Evolutionary conservation across 1,284 basidiomycete genomes (phyloP).

Genomic region (Malassezia caprae): DNA sequence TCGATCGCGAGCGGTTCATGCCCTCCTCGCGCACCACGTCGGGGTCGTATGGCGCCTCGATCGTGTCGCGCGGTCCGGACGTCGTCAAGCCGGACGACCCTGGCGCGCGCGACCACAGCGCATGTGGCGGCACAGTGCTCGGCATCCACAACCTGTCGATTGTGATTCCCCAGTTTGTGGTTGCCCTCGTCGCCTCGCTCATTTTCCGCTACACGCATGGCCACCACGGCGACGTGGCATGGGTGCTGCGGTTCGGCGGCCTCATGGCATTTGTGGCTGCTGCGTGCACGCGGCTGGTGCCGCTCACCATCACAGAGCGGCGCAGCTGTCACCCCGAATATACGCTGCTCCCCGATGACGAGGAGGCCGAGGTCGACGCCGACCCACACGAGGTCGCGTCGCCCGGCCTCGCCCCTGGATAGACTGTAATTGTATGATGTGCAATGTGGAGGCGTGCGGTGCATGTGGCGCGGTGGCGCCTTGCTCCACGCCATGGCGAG

Average conservation of each 20-base stretch:
- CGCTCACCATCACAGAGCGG: constrained; percentile 28
- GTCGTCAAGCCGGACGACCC: constrained; percentile 1
- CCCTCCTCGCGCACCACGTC: constrained; percentile 1
- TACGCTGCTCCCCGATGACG: constrained; percentile 2
- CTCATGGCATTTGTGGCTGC: constrained; percentile 49
- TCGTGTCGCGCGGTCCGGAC: constrained; percentile 18
- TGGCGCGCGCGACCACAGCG: constrained; percentile 9
- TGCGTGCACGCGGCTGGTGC: constrained; percentile 25
- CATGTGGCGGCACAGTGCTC: constrained; percentile 75
- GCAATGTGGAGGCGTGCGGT: neutral
- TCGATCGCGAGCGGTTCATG: neutral
- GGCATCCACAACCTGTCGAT: constrained; percentile 62
- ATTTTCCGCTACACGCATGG: constrained; percentile 62
- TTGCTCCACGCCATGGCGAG: neutral
- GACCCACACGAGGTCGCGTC: neutral
- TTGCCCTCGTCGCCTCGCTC: constrained; percentile 73
- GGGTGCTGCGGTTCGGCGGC: constrained; percentile 87
- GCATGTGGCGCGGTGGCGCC: neutral
- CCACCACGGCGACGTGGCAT: constrained; percentile 56
- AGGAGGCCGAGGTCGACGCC: constrained; percentile 9
- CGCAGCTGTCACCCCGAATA: neutral
- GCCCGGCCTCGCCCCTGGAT: neutral
- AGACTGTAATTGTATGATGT: neutral
- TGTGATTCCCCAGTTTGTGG: constrained; percentile 45
- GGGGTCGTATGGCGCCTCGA: constrained; percentile 8